Evolutionary conservation across 148 eudicot genomes (phyloP).

Genomic region (Arctostaphylos glauca): DNA sequence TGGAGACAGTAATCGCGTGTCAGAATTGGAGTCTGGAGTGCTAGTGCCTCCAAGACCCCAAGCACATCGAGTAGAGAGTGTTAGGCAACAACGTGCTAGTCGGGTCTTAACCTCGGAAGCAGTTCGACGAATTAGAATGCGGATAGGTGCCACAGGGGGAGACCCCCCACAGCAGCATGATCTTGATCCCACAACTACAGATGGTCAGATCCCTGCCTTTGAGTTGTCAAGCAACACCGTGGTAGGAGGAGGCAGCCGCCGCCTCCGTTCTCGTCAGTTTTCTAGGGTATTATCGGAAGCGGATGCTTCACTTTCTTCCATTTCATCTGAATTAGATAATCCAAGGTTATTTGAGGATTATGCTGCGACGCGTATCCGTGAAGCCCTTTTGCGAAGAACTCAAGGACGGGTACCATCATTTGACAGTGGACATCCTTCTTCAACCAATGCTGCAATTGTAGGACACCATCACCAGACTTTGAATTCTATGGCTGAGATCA

Average conservation of each 20-base stretch:
- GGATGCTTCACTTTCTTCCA: slow-evolving; percentile 45
- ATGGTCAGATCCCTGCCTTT: slow-evolving; percentile 11
- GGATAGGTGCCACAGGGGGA: slow-evolving; percentile 32
- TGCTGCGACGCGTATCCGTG: slow-evolving; percentile 27
- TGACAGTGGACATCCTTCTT: slow-evolving; percentile 8
- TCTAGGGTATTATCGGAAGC: slow-evolving; percentile 40
- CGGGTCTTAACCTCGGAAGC: slow-evolving; percentile 39
- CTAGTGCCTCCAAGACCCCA: slow-evolving; percentile 55
- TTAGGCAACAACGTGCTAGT: slow-evolving; percentile 38
- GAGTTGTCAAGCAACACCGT: neutral
- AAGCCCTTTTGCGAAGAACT: slow-evolving; percentile 14
- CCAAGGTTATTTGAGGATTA: slow-evolving; percentile 40
- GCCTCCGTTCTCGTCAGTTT: slow-evolving; percentile 31
- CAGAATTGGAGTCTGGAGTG: slow-evolving; percentile 25
- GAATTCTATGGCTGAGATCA: slow-evolving; percentile 10
- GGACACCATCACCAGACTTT: slow-evolving; percentile 1
- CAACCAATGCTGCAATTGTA: slow-evolving; percentile 14
- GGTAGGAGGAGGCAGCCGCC: slow-evolving; percentile 11
- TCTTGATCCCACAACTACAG: neutral
- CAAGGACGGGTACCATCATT: neutral
- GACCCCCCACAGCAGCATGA: slow-evolving; percentile 6
- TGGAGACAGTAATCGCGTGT: slow-evolving; percentile 18
- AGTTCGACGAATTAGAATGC: slow-evolving; percentile 41
- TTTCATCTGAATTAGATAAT: slow-evolving; percentile 40
- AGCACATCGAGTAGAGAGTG: slow-evolving; percentile 51